phyloP scores from a whole-genome alignment of 2,329 filamentous ascomycete species.

The Aureobasidium sp. region DNA sequence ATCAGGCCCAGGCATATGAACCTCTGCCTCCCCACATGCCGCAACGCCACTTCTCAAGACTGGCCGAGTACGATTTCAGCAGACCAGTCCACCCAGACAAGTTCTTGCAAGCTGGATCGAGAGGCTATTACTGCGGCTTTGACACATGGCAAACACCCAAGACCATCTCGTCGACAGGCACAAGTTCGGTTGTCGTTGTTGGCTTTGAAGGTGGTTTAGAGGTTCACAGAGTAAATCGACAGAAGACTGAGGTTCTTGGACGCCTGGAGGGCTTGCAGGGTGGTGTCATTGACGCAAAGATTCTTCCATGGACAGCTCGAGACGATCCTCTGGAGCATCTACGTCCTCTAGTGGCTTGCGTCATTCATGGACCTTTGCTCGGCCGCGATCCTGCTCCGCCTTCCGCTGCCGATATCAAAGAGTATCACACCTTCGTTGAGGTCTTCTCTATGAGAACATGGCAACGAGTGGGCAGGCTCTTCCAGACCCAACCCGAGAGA shows the following conservation, averaged over 20 bases:
- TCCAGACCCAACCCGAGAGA: constrained; percentile 57
- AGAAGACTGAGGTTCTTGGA: constrained; percentile 60
- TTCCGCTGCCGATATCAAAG: constrained; percentile 35
- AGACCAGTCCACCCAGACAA: constrained; percentile 18
- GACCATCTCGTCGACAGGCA: constrained; percentile 23
- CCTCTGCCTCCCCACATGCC: constrained; percentile 27
- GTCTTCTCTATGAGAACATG: constrained; percentile 75
- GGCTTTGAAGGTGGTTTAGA: constrained; percentile 76
- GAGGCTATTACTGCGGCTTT: constrained; percentile 72
- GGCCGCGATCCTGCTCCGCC: constrained; percentile 29
- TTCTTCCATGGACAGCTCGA: constrained; percentile 59
- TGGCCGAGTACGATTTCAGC: constrained; percentile 22
- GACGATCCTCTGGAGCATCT: constrained; percentile 44
- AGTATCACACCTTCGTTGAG: constrained; percentile 81
- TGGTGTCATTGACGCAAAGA: constrained; percentile 71
- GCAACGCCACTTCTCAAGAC: constrained; percentile 25
- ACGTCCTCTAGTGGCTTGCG: constrained; percentile 68
- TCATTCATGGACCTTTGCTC: constrained; percentile 67
- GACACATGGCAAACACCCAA: constrained; percentile 53
- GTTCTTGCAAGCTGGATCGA: constrained; percentile 31
- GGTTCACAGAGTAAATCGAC: constrained; percentile 63
- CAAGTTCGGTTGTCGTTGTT: constrained; percentile 54
- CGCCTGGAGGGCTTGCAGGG: constrained; percentile 70
- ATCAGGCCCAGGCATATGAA: constrained; percentile 19
- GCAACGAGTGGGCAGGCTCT: constrained; percentile 61